A percentile compares a stretch with the other conserved stretches of the same genome.
Evolutionary conservation across 371 early-diverging fungal genomes (phyloP).

Genomic region (Circinella minor): DNA sequence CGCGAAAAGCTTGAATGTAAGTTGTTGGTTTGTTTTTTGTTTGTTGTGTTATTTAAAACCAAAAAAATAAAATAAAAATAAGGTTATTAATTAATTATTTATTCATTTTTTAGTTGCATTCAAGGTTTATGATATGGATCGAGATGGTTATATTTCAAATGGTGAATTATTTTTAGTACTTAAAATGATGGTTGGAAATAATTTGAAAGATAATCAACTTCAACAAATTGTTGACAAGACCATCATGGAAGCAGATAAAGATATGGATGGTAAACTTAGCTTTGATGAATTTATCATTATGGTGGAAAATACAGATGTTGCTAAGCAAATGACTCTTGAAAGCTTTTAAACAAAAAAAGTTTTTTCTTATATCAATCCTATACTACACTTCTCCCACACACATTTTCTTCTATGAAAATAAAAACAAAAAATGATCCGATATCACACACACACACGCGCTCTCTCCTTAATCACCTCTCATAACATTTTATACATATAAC

Average conservation of each 20-base stretch:
- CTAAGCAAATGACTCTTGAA: slow-evolving; percentile 92
- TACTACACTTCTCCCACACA: neutral
- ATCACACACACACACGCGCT: too few species aligned
- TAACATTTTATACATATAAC: neutral
- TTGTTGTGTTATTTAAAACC: too few species aligned
- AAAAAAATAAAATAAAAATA: neutral
- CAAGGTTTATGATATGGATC: slow-evolving; percentile 98
- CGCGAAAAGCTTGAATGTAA: slow-evolving; percentile 92
- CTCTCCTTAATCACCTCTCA: too few species aligned
- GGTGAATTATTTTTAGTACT: slow-evolving; percentile 96
- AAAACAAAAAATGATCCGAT: too few species aligned
- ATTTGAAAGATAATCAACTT: slow-evolving; percentile 91
- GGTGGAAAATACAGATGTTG: slow-evolving; percentile 94
- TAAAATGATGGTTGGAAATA: slow-evolving; percentile 98
- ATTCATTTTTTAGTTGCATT: slow-evolving; percentile 79
- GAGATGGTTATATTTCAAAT: slow-evolving; percentile 97
- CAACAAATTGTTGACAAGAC: slow-evolving; percentile 99
- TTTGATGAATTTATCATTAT: slow-evolving; percentile 94
- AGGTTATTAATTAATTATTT: neutral
- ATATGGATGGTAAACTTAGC: slow-evolving; percentile 92
- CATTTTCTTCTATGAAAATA: neutral
- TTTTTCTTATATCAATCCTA: neutral
- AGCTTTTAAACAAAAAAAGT: slow-evolving; percentile 49
- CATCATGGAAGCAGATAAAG: slow-evolving; percentile 96
- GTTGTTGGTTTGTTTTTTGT: slow-evolving; percentile 10